Evolutionary conservation across 2,329 filamentous ascomycete genomes (phyloP).

Genomic region (Exophiala xenobiotica): DNA sequence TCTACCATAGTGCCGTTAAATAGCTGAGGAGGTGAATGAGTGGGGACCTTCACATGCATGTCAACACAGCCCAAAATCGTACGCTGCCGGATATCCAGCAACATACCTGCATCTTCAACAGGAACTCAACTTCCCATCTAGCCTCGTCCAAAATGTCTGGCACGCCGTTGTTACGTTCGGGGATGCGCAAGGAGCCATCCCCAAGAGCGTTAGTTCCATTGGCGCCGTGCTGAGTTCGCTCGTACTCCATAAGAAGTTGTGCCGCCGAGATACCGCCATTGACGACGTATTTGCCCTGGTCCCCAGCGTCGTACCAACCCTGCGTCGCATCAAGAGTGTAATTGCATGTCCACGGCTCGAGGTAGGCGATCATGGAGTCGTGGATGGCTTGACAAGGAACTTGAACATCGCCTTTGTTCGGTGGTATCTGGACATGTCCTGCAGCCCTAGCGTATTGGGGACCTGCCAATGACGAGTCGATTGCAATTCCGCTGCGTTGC

Average conservation of each 20-base stretch:
- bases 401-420: constrained; percentile 6
- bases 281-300: constrained; percentile 9
- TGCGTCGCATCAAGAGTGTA: constrained; percentile 4
- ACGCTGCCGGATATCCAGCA: too few relatives aligned
- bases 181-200: constrained; percentile 4
- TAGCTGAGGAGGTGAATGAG: constrained; percentile 1
- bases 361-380: constrained; percentile 7
- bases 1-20: constrained; percentile 4
- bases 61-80: too few relatives aligned
- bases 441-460: constrained; percentile 2
- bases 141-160: constrained; percentile 7
- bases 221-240: constrained; percentile 2
- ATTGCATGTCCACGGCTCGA: constrained; percentile 10
- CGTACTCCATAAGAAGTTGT: constrained; percentile 8
- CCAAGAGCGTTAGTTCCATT: constrained; percentile 1
- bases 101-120: constrained; percentile 7
- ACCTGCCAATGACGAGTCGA: constrained; percentile 2
- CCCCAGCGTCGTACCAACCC: constrained; percentile 8
- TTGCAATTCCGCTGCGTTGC: constrained; percentile 6
- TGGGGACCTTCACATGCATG: too few relatives aligned
- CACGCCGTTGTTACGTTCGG: constrained; percentile 5
- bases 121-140: constrained; percentile 6
- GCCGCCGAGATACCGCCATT: constrained; percentile 9
- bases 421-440: constrained; percentile 8
- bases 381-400: constrained; percentile 7